These are phyloP conservation scores for Fraxinus ornus DNA, from an alignment of 305 asterid genomes.

Conservation along the genomic window DNA sequence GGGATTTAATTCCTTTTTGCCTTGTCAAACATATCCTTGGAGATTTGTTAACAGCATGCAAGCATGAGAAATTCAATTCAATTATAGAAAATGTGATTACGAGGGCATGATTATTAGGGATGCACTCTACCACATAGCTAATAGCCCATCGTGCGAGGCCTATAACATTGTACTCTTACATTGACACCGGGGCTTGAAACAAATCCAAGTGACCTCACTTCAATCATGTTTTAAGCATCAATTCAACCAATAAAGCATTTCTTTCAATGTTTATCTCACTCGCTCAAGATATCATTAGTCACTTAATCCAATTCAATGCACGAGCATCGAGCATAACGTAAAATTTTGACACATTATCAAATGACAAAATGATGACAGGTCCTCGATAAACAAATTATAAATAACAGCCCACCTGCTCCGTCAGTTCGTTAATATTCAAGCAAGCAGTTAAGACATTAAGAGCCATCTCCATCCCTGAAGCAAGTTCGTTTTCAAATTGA, in stretches of 20 bases:
- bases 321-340: slow-evolving; percentile 1
- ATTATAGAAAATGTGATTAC: slow-evolving; percentile 18
- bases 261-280: not conserved
- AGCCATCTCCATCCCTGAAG: slow-evolving; percentile 73
- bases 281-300: slow-evolving; percentile 4
- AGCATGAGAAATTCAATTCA: not conserved
- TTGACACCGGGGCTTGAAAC: slow-evolving; percentile 5
- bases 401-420: slow-evolving; percentile 70
- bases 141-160: not conserved
- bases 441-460: slow-evolving; percentile 87
- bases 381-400: slow-evolving; percentile 14
- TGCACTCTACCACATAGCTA: not conserved
- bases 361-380: slow-evolving; percentile 2
- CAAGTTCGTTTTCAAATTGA: slow-evolving; percentile 80
- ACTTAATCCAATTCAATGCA: slow-evolving; percentile 6
- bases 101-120: not conserved
- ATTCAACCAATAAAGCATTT: slow-evolving; percentile 1
- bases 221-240: slow-evolving; percentile 1
- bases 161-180: slow-evolving; percentile 7
- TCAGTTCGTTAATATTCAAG: slow-evolving; percentile 68
- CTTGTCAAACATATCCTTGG: not conserved
- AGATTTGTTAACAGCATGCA: slow-evolving; percentile 1
- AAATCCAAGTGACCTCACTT: not conserved
- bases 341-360: slow-evolving; percentile 4
- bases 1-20: not conserved